Conservation (phyloP, 225 moss, liverwort and hornwort genomes). For the Bryoerythrophyllum caledonicum region DNA sequence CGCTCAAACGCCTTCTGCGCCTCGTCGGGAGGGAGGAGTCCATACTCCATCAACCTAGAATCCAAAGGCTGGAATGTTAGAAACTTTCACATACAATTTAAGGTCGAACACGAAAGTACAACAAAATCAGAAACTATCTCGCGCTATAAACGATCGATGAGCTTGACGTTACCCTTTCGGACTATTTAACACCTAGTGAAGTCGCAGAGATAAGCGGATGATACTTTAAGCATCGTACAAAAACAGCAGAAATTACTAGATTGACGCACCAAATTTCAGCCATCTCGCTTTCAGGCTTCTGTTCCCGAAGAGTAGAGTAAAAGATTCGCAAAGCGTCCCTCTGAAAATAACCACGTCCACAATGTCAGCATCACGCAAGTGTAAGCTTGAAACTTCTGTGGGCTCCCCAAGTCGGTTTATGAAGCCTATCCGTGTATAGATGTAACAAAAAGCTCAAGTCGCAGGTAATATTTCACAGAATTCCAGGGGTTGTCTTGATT, state of each 20-base stretch:
- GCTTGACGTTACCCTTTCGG: not conserved
- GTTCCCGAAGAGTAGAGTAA: conserved; percentile 58
- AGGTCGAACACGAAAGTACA: not conserved
- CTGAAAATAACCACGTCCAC: conserved; percentile 33
- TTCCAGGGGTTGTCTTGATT: not conserved
- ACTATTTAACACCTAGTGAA: not conserved
- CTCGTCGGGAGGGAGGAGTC: conserved; percentile 48
- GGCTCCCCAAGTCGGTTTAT: not conserved
- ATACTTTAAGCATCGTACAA: not conserved
- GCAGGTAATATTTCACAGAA: not conserved
- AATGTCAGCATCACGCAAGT: conserved; percentile 9
- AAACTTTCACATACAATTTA: not conserved
- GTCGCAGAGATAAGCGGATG: not conserved
- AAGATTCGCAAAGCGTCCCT: conserved; percentile 60
- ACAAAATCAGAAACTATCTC: not conserved
- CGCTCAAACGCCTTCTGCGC: conserved; percentile 47
- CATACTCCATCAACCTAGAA: conserved; percentile 66
- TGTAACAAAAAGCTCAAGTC: not conserved
- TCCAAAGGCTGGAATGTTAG: conserved; percentile 6
- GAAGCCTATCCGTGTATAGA: not conserved
- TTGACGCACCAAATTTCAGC: conserved; percentile 52
- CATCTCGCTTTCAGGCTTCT: conserved; percentile 62
- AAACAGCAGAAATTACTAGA: not conserved
- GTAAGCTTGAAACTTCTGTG: not conserved
- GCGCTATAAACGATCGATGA: not conserved